Base-by-base conservation (phyloP, 2,329 filamentous ascomycete species). In the Trichoderma guizhouense region DNA sequence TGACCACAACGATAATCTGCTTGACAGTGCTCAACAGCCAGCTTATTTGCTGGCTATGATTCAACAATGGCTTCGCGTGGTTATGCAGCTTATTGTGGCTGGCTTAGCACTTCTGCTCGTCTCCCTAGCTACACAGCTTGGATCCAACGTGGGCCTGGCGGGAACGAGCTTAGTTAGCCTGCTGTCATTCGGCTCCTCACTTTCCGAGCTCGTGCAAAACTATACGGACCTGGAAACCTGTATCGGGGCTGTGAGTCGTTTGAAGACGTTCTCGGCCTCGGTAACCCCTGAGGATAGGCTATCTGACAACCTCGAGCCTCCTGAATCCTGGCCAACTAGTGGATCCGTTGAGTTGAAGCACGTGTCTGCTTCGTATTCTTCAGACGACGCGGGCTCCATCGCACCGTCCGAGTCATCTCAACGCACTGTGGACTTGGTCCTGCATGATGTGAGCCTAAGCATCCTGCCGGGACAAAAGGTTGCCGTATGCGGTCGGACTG, bases 361-460 rank as follows among this genome's bases (percentile, higher is more conserved):
- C 8, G 75, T 80, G 0, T 78, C 74, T 7, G 79, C 80, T 4
- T 74, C 70, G 2, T 81, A 81, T 60, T 81, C 24, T 78, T 77
- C 62, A 78, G 79, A 12, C 73, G 79, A 14, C 21, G 24, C 53
- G 53, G 21, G 24, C 24, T 26, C 11, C 32, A 34, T 57, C 53
- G 21, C 53, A 30, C 24, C 11, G 53, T 18, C 24, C 15, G 53
- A 28, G 53, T 28, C 53, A 18, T 30, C 53, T 57, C 53, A 57
- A 24, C 21, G 21, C 53, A 28, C 53, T 28, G 53, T 30, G 53
- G 53, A 57, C 53, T 57, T 57, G 53, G 53, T 28, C 24, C 26
- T 57, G 24, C 53, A 30, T 18, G 53, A 57, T 15, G 28, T 57
- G 53, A 57, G 53, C 53, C 53, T 57, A 24, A 57, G 21, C 53